phyloP scores from a whole-genome alignment of 192 early-diverging fungal genomes.

The Linnemannia schmuckeri region DNA sequence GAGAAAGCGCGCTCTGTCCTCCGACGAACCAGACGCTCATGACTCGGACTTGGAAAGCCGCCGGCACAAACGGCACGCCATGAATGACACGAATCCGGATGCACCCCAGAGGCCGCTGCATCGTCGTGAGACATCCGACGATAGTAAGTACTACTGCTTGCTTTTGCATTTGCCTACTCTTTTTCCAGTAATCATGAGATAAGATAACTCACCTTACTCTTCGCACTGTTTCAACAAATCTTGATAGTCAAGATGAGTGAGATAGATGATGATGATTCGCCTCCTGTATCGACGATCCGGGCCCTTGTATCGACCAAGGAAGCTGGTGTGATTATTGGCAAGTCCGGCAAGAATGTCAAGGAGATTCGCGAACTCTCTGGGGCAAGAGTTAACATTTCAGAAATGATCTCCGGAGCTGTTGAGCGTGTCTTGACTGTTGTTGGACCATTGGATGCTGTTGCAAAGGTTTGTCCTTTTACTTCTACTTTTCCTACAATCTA shows the following conservation, averaged over 20 bases:
- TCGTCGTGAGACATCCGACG: conserved; percentile 25
- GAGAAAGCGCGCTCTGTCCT: conserved; percentile 49
- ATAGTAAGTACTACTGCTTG: conserved; percentile 11
- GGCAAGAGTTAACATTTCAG: conserved; percentile 89
- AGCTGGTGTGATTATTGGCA: conserved; percentile 91
- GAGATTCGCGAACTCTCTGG: conserved; percentile 87
- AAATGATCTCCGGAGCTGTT: conserved; percentile 80
- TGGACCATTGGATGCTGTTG: conserved; percentile 73
- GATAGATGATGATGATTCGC: conserved; percentile 5
- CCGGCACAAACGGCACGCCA: conserved; percentile 53
- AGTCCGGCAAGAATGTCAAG: conserved; percentile 88
- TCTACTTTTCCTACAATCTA: background rate
- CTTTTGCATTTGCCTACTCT: background rate
- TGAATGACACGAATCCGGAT: conserved; percentile 32
- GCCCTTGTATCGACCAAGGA: conserved; percentile 73
- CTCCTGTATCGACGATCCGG: conserved; percentile 56
- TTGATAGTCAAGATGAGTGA: conserved; percentile 36
- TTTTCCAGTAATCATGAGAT: background rate
- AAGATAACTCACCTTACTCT: background rate
- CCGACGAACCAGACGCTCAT: conserved; percentile 51
- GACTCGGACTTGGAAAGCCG: conserved; percentile 47
- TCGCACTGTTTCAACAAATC: background rate
- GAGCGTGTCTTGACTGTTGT: conserved; percentile 81
- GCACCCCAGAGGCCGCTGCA: conserved; percentile 23
- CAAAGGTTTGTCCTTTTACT: conserved; percentile 59